Percentiles rank a stretch among this genome's conserved stretches.
phyloP scores from a whole-genome alignment of 2,329 filamentous ascomycete genomes.

The Bertia moriformis region DNA sequence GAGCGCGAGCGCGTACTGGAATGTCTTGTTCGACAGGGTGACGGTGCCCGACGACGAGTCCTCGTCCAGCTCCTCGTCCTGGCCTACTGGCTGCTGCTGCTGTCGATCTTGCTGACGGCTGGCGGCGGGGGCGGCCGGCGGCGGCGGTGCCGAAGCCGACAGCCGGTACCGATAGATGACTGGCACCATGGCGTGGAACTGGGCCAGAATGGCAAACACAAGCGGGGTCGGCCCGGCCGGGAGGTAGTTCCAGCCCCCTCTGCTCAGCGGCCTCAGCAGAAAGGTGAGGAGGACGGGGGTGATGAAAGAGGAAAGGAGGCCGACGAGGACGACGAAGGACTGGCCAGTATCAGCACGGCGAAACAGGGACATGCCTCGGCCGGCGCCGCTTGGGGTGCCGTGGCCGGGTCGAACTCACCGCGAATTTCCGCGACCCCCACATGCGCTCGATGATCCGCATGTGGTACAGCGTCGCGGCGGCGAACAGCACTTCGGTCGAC shows the following conservation, averaged over 20 bases:
- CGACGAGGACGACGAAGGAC: constrained; percentile 68
- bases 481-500: constrained; percentile 84
- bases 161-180: constrained; percentile 77
- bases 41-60: constrained; percentile 45
- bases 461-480: constrained; percentile 73
- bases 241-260: constrained; percentile 69
- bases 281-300: constrained; percentile 59
- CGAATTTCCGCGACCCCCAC: constrained; percentile 87
- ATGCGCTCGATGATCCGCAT: constrained; percentile 73
- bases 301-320: constrained; percentile 60
- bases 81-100: constrained; percentile 10
- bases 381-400: constrained; percentile 5
- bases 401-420: constrained; percentile 38
- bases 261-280: constrained; percentile 59
- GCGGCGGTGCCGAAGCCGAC: constrained; percentile 25
- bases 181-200: constrained; percentile 80
- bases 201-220: constrained; percentile 78
- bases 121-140: constrained; percentile 26
- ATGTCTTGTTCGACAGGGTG: constrained; percentile 80
- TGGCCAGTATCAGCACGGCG: constrained; percentile 17
- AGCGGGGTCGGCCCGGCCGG: constrained; percentile 77
- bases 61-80: too few relatives aligned
- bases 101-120: too few relatives aligned
- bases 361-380: constrained; percentile 4
- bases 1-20: constrained; percentile 68